A percentile compares a stretch with the other conserved stretches of the same genome.
Conservation (phyloP, 139 green algal genomes). For the Astrephomene gubernaculifera region DNA sequence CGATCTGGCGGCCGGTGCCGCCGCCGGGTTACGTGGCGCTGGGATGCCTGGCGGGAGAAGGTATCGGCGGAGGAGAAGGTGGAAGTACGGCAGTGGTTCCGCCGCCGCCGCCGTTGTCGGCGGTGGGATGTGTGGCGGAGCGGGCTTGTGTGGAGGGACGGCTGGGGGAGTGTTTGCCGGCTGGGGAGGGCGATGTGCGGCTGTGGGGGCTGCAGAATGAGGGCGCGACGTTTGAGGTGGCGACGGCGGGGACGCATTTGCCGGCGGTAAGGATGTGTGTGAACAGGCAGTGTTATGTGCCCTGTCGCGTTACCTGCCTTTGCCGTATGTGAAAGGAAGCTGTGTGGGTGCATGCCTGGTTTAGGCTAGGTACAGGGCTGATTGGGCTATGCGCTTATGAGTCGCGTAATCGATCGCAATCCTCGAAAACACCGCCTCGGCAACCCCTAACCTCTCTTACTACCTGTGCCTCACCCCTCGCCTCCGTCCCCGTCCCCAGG, state of each 20-base stretch:
- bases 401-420: no score
- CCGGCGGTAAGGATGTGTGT: constrained; percentile 11
- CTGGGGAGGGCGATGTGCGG: constrained; percentile 73
- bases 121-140: constrained; percentile 63
- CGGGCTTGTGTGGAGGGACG: constrained; percentile 65
- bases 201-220: constrained; percentile 82
- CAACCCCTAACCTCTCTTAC: no score
- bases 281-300: background rate
- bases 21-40: constrained; percentile 78
- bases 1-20: constrained; percentile 78
- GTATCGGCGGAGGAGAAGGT: no score
- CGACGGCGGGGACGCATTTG: constrained; percentile 29
- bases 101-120: constrained; percentile 51
- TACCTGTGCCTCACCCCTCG: background rate
- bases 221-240: constrained; percentile 71
- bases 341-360: no score
- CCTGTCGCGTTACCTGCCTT: no score
- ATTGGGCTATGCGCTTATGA: no score
- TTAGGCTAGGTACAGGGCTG: no score
- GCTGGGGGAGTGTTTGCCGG: constrained; percentile 71
- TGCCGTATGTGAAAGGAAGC: no score
- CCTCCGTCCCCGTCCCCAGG: background rate
- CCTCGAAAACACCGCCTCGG: no score
- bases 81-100: no score
- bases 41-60: constrained; percentile 75